These are phyloP conservation scores for Vickermania spadyakhi DNA, from an alignment of 208 protist species.

Conservation along the genomic window DNA sequence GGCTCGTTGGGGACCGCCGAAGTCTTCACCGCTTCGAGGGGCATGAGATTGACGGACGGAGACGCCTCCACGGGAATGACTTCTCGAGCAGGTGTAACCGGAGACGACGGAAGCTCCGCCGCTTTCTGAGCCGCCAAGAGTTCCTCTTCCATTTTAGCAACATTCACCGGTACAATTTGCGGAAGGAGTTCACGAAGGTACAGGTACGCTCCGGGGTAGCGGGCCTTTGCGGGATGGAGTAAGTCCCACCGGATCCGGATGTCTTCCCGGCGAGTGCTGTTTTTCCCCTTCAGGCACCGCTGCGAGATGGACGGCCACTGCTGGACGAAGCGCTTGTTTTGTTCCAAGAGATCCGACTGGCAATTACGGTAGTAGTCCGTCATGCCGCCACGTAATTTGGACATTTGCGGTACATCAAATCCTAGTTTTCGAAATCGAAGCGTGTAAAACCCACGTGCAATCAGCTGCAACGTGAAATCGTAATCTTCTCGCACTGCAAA, in stretches of 20 bases:
- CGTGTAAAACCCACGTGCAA: conserved; percentile 58
- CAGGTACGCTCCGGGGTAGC: conserved; percentile 45
- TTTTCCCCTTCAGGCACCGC: conserved; percentile 68
- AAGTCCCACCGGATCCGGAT: conserved; percentile 72
- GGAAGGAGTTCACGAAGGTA: conserved; percentile 34
- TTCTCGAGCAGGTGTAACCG: not conserved
- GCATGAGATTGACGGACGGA: not conserved
- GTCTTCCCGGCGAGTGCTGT: conserved; percentile 44
- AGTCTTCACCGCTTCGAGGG: not conserved
- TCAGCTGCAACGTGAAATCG: conserved; percentile 85
- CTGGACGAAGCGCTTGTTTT: conserved; percentile 60
- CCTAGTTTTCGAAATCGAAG: conserved; percentile 70
- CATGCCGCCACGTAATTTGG: conserved; percentile 73
- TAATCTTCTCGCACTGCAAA: conserved; percentile 86
- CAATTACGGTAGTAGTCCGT: conserved; percentile 80
- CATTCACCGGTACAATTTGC: conserved; percentile 12
- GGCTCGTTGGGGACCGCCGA: not conserved
- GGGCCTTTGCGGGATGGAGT: conserved; percentile 34
- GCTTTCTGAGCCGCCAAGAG: not conserved
- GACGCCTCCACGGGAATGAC: not conserved
- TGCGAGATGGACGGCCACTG: conserved; percentile 68
- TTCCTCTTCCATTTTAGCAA: not conserved
- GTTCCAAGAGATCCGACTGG: conserved; percentile 46
- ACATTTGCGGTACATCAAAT: conserved; percentile 81
- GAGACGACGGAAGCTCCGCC: not conserved